These are phyloP conservation scores for Fraxinus greggii DNA, from an alignment of 305 asterid genomes.

Conservation along the genomic window DNA sequence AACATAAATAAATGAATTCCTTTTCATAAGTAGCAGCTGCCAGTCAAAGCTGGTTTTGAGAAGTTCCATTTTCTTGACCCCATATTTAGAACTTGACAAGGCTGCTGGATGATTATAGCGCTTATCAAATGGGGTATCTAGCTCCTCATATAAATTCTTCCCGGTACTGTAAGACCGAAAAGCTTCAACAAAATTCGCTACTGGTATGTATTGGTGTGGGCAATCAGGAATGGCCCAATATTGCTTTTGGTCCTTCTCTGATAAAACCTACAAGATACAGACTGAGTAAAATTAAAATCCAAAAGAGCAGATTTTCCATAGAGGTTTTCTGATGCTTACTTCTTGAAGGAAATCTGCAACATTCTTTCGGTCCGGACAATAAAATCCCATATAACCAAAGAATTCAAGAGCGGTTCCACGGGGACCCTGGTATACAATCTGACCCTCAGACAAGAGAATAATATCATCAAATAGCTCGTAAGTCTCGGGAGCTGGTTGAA, in stretches of 20 bases:
- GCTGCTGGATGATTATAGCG: constrained; percentile 4
- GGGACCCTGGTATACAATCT: constrained; percentile 53
- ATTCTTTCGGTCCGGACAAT: constrained; percentile 48
- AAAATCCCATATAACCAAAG: constrained; percentile 45
- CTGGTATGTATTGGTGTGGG: not conserved
- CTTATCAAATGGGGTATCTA: not conserved
- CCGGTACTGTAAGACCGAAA: not conserved
- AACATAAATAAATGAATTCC: constrained; percentile 80
- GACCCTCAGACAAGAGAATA: constrained; percentile 34
- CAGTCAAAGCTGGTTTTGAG: constrained; percentile 36
- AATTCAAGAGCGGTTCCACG: constrained; percentile 40
- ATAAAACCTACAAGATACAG: not conserved
- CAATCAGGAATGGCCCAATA: constrained; percentile 2
- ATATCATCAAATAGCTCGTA: constrained; percentile 43
- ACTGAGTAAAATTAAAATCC: not conserved
- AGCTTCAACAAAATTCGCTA: constrained; percentile 1
- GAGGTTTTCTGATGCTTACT: constrained; percentile 21
- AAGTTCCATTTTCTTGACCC: constrained; percentile 1
- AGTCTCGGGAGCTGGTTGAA: constrained; percentile 60
- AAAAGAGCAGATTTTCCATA: not conserved
- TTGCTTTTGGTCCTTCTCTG: constrained; percentile 1
- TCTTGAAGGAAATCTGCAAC: constrained; percentile 56
- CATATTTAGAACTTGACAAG: not conserved
- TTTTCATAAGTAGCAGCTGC: constrained; percentile 86
- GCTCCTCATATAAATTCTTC: not conserved